phyloP scores from a whole-genome alignment of 2,329 filamentous ascomycete genomes.

The Rhinocladiella mackenziei region DNA sequence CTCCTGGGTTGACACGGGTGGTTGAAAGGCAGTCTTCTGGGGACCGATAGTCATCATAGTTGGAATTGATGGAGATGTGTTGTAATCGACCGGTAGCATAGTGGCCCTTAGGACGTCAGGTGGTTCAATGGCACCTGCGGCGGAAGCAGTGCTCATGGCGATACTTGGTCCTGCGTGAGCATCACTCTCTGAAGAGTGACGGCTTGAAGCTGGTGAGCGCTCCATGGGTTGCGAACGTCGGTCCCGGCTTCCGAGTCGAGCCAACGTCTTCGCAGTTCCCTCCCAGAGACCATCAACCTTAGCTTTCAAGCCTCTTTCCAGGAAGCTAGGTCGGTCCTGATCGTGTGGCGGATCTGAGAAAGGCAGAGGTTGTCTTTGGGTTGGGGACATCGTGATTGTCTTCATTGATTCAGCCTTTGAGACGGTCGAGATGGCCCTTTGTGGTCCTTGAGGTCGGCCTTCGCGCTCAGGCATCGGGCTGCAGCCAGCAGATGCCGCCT shows the following conservation, averaged over 20 bases:
- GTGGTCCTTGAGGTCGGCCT: slow-evolving; percentile 38
- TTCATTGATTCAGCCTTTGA: slow-evolving; percentile 47
- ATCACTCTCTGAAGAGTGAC: slow-evolving; percentile 31
- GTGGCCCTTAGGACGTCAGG: slow-evolving; percentile 36
- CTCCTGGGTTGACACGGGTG: slow-evolving; percentile 25
- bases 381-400: slow-evolving; percentile 40
- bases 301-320: slow-evolving; percentile 21
- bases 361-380: slow-evolving; percentile 25
- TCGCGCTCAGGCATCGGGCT: slow-evolving; percentile 28
- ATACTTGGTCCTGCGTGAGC: slow-evolving; percentile 41
- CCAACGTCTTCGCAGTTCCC: slow-evolving; percentile 22
- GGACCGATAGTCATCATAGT: slow-evolving; percentile 1
- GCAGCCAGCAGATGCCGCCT: slow-evolving; percentile 22
- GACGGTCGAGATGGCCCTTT: slow-evolving; percentile 41
- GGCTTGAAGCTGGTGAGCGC: slow-evolving; percentile 33
- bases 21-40: slow-evolving; percentile 12
- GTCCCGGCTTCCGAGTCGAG: slow-evolving; percentile 33
- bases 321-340: slow-evolving; percentile 8
- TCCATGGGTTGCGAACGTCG: slow-evolving; percentile 31
- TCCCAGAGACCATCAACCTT: slow-evolving; percentile 27
- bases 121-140: slow-evolving; percentile 41
- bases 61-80: slow-evolving; percentile 10
- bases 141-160: slow-evolving; percentile 43
- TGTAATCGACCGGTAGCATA: slow-evolving; percentile 11
- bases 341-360: slow-evolving; percentile 11